Percentiles rank a stretch among this genome's conserved stretches.
phyloP scores from a whole-genome alignment of 305 asterid genomes.

The Plantago rigida region DNA sequence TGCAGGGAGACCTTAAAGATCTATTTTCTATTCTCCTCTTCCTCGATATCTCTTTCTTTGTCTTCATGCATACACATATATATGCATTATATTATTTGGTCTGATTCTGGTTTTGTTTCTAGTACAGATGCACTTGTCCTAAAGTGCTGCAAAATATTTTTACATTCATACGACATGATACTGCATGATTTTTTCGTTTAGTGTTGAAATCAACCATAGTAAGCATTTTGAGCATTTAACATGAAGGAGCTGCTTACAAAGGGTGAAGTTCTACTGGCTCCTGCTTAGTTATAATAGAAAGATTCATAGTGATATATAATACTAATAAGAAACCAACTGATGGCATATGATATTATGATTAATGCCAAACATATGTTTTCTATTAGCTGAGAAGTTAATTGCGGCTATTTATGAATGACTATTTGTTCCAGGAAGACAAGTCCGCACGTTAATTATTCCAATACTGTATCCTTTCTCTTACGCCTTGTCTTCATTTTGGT shows the following conservation, averaged over 20 bases:
- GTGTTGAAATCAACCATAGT: no score
- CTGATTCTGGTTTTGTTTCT: not conserved
- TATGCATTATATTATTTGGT: slow-evolving; percentile 7
- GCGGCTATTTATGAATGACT: no score
- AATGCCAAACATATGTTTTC: not conserved
- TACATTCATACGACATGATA: not conserved
- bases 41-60: not conserved
- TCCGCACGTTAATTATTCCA: not conserved
- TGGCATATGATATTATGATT: not conserved
- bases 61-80: not conserved
- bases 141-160: not conserved
- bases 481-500: not conserved
- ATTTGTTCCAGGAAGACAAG: not conserved
- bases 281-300: not conserved
- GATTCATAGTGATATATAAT: not conserved
- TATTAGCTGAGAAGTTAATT: not conserved
- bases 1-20: not conserved
- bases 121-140: slow-evolving; percentile 10
- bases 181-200: not conserved
- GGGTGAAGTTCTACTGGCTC: not conserved
- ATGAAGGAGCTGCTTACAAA: no score
- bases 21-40: not conserved
- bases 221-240: no score
- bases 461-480: not conserved
- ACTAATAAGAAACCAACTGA: not conserved